Evolutionary conservation across 805 yeast genomes (phyloP).

Genomic region (Candida rishiriensis): DNA sequence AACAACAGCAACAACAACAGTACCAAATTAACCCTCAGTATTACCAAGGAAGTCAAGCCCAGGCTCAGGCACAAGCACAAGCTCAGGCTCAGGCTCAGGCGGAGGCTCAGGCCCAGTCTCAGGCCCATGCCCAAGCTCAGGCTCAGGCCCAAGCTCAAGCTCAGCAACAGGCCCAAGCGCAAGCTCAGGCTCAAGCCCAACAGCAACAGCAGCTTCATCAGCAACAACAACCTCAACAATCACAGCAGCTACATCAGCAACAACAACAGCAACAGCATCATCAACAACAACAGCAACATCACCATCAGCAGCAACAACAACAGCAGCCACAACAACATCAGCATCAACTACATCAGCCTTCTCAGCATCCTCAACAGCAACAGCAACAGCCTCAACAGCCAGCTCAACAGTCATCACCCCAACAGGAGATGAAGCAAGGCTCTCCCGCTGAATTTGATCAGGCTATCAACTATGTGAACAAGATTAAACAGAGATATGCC

Average conservation of each 20-base stretch:
- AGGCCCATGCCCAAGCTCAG: slow-evolving; percentile 12
- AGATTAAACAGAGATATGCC: slow-evolving; percentile 89
- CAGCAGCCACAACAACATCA: slow-evolving; percentile 6
- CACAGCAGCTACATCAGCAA: slow-evolving; percentile 2
- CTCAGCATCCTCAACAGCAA: slow-evolving; percentile 6
- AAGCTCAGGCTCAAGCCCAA: slow-evolving; percentile 4
- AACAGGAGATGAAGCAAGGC: slow-evolving; percentile 31
- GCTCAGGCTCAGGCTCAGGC: slow-evolving; percentile 17
- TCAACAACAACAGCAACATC: slow-evolving; percentile 13
- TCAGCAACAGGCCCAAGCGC: slow-evolving; percentile 12
- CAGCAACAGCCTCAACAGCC: slow-evolving; percentile 15
- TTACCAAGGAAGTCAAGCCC: too few relatives aligned
- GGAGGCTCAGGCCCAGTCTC: slow-evolving; percentile 4
- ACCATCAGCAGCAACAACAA: slow-evolving; percentile 1
- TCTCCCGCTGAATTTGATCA: slow-evolving; percentile 93
- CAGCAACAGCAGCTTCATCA: slow-evolving; percentile 4
- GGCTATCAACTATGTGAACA: slow-evolving; percentile 93
- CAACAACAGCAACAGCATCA: slow-evolving; percentile 6
- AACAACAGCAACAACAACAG: slow-evolving; percentile 7
- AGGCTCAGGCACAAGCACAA: neutral
- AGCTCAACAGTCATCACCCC: slow-evolving; percentile 12
- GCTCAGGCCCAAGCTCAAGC: slow-evolving; percentile 4
- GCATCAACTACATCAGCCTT: slow-evolving; percentile 4
- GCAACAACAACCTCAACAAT: slow-evolving; percentile 11
- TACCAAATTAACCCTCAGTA: too few relatives aligned